These are phyloP conservation scores for Phyllostachys edulis DNA, from an alignment of 176 grass and related monocot species.

Conservation along the genomic window DNA sequence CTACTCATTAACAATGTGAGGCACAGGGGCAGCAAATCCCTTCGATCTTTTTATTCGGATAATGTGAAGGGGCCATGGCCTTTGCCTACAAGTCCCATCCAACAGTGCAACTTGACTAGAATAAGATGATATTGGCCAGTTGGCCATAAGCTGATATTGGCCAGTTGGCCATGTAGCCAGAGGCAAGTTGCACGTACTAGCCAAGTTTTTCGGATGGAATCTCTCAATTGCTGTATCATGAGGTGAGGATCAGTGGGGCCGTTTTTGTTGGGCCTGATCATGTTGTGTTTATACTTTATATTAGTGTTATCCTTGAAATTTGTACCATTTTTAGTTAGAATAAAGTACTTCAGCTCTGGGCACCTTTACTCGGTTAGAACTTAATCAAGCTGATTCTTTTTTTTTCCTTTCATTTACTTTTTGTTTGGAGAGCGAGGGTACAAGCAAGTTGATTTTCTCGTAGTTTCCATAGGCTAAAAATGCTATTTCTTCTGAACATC, in stretches of 20 bases:
- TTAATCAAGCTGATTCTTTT: not conserved
- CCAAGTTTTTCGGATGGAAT: constrained; percentile 33
- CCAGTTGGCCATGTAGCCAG: not conserved
- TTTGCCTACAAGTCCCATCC: not conserved
- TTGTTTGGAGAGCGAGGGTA: not conserved
- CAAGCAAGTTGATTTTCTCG: not conserved
- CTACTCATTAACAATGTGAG: not conserved
- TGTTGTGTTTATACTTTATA: not conserved
- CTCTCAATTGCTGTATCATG: not conserved
- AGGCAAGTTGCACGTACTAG: constrained; percentile 13
- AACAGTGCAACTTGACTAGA: constrained; percentile 12
- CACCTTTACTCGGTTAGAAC: not conserved
- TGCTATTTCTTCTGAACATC: not conserved
- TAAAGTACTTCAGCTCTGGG: not conserved
- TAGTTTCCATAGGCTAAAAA: not conserved
- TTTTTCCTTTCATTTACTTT: too few species aligned
- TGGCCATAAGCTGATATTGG: constrained; percentile 8
- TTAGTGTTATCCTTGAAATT: not conserved
- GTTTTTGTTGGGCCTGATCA: not conserved
- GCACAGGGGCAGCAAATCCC: constrained; percentile 26
- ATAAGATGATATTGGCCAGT: not conserved
- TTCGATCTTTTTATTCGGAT: constrained; percentile 32
- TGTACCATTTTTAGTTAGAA: not conserved
- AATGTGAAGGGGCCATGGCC: not conserved
- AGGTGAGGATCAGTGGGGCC: not conserved